Evolutionary conservation across 2,329 filamentous ascomycete genomes (phyloP), one percentile per base, ranked within the genome.

Genomic region (Alternaria sp.): DNA sequence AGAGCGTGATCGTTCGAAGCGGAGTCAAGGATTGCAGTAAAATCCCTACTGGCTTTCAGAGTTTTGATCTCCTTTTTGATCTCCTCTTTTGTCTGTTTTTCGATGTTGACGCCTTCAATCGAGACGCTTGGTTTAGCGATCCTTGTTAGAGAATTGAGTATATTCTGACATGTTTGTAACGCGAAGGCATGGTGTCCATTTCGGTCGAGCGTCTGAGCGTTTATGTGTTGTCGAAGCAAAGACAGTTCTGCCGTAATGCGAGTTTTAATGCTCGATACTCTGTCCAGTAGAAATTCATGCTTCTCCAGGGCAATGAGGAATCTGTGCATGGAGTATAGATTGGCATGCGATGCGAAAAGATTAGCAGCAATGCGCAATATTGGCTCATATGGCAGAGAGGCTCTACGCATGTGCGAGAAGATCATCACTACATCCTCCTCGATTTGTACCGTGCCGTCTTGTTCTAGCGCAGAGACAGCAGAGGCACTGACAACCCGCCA

Each of bases 1-100:
- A 78, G 64, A 4, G 70, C 65, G n/a, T 60, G 54, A 12, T 57
- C 61, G 16, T 59, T 60, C 18, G 57, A 46, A 18, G 76, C 76
- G 8, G 64, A 61, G 7, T 62, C 42, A 16, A 78, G 52, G 6
- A 78, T 71, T 51, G 68, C 53, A n/a, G 62, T 28, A 58, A 77
- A 73, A n/a, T 71, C 67, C 28, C 66, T 68, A 12, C 52, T 51
- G 28, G 63, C 61, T 51, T 65, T 55, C 1, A 61, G 38, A 7
- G 41, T 18, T n/a, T 22, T n/a, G 28, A 44, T 24, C 8, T 44
- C 43, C 24, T 34, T 26, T 0, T 26, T 26, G 24, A 26, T 26
- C 0, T 26, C 6, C 24, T 26, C 24, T 26, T 26, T 26, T 26
- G 24, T 26, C 24, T 26, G 24, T 26, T 26, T 9, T 43, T 49